Conservation (phyloP, 371 early-diverging fungal genomes). For the Mucor piriformis region DNA sequence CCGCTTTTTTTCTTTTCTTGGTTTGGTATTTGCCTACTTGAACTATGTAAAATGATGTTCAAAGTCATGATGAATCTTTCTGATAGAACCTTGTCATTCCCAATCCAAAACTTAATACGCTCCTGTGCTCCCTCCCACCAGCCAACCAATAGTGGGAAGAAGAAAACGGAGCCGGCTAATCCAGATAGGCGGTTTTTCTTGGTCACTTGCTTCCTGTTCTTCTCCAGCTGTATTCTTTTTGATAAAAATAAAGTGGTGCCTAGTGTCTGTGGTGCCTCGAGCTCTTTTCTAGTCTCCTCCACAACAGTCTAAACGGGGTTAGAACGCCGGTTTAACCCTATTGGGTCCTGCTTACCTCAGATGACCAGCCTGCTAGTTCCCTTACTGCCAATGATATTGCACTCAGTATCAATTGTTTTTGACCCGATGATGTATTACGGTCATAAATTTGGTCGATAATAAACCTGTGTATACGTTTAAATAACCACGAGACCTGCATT, state of each 20-base stretch:
- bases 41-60: conserved; percentile 45
- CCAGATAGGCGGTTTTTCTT: conserved; percentile 38
- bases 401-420: conserved; percentile 33
- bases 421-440: conserved; percentile 37
- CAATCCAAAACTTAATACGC: conserved; percentile 41
- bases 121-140: conserved; percentile 56
- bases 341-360: background rate
- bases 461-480: conserved; percentile 17
- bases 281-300: background rate
- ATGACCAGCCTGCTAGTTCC: conserved; percentile 45
- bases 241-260: conserved; percentile 42
- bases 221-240: conserved; percentile 33
- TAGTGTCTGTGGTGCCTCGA: conserved; percentile 2
- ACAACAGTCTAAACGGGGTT: background rate
- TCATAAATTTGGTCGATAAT: conserved; percentile 47
- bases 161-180: conserved; percentile 43
- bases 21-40: conserved; percentile 35
- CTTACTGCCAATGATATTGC: conserved; percentile 37
- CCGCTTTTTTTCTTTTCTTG: background rate
- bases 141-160: conserved; percentile 50
- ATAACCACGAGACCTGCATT: too few relatives aligned
- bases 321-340: background rate
- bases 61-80: conserved; percentile 52
- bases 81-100: conserved; percentile 29
- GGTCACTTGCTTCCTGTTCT: conserved; percentile 14